Evolutionary conservation across 1,139 yeast species (phyloP).

Genomic region (Hyphopichia fennica): DNA sequence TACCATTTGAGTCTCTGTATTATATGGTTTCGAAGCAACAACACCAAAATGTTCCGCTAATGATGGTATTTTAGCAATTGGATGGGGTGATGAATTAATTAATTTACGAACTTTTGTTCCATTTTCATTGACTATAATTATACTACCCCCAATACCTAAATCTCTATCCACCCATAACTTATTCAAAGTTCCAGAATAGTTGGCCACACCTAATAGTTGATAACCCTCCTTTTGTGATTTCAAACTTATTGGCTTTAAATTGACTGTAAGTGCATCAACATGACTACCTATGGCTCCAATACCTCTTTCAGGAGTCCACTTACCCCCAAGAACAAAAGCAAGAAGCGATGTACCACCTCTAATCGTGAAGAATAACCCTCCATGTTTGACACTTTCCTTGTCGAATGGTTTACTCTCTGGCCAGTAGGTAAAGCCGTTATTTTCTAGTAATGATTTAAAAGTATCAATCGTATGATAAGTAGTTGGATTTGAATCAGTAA

Average conservation of each 20-base stretch:
- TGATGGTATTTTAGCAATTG: conserved; percentile 44
- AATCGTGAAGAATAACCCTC: conserved; percentile 31
- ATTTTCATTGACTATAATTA: conserved; percentile 24
- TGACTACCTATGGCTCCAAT: conserved; percentile 44
- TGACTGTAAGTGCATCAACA: conserved; percentile 41
- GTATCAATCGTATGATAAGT: conserved; percentile 57
- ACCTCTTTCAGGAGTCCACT: conserved; percentile 41
- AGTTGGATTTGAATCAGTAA: conserved; percentile 62
- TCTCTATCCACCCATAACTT: conserved; percentile 46
- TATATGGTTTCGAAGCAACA: conserved; percentile 32
- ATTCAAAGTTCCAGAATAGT: conserved; percentile 40
- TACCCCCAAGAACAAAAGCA: conserved; percentile 41
- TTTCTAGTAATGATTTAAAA: conserved; percentile 41
- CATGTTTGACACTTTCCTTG: conserved; percentile 13
- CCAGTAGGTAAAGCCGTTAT: conserved; percentile 50
- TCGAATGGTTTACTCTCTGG: conserved; percentile 1
- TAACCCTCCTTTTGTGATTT: conserved; percentile 36
- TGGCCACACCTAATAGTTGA: conserved; percentile 44
- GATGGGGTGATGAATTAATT: conserved; percentile 37
- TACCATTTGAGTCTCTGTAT: conserved; percentile 41
- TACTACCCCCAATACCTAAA: conserved; percentile 48
- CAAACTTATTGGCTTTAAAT: conserved; percentile 38
- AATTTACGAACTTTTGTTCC: conserved; percentile 26
- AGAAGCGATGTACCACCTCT: conserved; percentile 39
- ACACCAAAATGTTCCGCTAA: conserved; percentile 44